Percentiles rank a stretch among this genome's conserved stretches.
Evolutionary conservation across 164 flowering plant genomes (phyloP).

Genomic region (Annona cherimola): DNA sequence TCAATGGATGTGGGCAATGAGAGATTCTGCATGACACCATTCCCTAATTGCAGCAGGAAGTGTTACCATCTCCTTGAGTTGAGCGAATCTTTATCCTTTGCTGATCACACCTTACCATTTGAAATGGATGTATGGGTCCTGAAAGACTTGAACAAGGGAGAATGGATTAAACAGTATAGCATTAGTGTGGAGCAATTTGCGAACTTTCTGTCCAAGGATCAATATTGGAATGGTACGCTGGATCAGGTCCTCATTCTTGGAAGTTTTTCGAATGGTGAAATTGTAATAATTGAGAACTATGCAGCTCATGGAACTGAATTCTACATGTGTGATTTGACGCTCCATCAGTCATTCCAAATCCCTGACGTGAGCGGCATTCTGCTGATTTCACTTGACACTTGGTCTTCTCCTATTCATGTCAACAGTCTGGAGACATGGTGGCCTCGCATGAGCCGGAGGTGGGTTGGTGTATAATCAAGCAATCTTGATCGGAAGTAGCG

Average conservation of each 20-base stretch:
- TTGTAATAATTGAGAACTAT: not conserved
- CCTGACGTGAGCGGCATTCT: not conserved
- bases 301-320: not conserved
- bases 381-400: not conserved
- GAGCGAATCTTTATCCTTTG: not conserved
- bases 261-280: not conserved
- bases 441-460: not conserved
- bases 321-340: not conserved
- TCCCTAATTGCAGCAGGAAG: not conserved
- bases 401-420: not conserved
- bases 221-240: not conserved
- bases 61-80: not conserved
- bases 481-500: too few relatives aligned
- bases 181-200: not conserved
- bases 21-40: not conserved
- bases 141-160: not conserved
- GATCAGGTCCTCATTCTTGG: not conserved
- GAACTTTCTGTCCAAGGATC: not conserved
- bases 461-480: too few relatives aligned
- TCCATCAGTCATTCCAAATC: not conserved
- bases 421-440: not conserved
- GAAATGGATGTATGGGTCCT: not conserved
- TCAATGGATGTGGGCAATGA: constrained; percentile 6
- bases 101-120: not conserved
- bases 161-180: not conserved